A percentile compares a stretch with the other conserved stretches of the same genome.
Conservation (phyloP, 2,329 filamentous ascomycete genomes). For the Aureobasidium sp. region DNA sequence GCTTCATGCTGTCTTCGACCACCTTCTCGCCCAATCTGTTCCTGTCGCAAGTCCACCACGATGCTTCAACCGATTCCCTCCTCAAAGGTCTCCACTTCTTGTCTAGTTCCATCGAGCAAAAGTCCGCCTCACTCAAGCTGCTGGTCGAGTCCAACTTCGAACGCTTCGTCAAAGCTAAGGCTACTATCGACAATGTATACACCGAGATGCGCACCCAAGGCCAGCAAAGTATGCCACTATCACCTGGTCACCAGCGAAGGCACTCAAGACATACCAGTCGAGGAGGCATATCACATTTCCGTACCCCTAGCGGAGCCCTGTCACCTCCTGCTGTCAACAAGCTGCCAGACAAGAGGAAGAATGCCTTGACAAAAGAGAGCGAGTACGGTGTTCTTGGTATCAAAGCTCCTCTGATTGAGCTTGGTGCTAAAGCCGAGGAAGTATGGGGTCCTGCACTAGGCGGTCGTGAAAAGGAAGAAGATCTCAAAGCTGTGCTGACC, state of each 20-base stretch:
- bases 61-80: constrained; percentile 73
- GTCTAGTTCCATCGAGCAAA: constrained; percentile 90
- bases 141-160: constrained; percentile 98
- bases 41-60: constrained; percentile 81
- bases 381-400: constrained; percentile 86
- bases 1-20: constrained; percentile 90
- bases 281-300: constrained; percentile 36
- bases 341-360: constrained; percentile 62
- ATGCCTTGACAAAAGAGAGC: constrained; percentile 84
- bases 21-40: constrained; percentile 90
- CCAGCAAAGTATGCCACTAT: constrained; percentile 22
- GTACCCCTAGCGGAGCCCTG: constrained; percentile 27
- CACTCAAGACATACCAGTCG: constrained; percentile 63
- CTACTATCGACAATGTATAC: constrained; percentile 97
- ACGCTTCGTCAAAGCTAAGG: constrained; percentile 92
- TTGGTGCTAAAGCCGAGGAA: constrained; percentile 89
- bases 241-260: constrained; percentile 22
- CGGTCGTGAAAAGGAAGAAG: constrained; percentile 83
- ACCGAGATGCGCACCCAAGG: constrained; percentile 84
- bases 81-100: constrained; percentile 76
- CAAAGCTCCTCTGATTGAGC: constrained; percentile 77
- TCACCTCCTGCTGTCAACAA: constrained; percentile 28
- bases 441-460: constrained; percentile 94
- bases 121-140: constrained; percentile 91
- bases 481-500: constrained; percentile 66